phyloP scores from a whole-genome alignment of 1,139 yeast species.

The Magnusiomyces paraingens region DNA sequence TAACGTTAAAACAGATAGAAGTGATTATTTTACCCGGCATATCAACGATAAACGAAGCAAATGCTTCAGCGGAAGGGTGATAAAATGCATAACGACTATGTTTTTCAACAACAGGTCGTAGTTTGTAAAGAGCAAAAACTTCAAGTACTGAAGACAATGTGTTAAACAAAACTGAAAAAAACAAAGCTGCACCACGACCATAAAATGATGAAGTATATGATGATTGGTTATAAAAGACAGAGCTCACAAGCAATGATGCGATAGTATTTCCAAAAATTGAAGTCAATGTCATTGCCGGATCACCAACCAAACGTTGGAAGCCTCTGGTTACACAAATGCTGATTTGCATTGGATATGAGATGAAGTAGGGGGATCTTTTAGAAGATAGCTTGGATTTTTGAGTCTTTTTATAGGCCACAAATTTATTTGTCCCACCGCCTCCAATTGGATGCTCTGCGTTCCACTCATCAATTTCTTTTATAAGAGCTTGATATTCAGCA shows the following conservation, averaged over 20 bases:
- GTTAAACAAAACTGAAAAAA: constrained; percentile 71
- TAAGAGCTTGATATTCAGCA: constrained; percentile 40
- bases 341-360: constrained; percentile 59
- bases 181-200: constrained; percentile 63
- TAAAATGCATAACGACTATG: constrained; percentile 70
- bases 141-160: constrained; percentile 72
- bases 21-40: constrained; percentile 55
- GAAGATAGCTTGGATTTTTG: constrained; percentile 46
- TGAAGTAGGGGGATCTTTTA: constrained; percentile 55
- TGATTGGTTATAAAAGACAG: constrained; percentile 62
- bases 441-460: constrained; percentile 23
- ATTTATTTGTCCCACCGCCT: constrained; percentile 27
- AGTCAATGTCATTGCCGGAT: constrained; percentile 55
- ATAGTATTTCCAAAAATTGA: constrained; percentile 56
- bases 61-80: constrained; percentile 72
- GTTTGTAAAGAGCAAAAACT: constrained; percentile 60
- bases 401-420: constrained; percentile 50
- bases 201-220: constrained; percentile 50
- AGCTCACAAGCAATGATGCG: constrained; percentile 69
- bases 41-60: constrained; percentile 63
- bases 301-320: constrained; percentile 55
- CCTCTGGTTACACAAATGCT: constrained; percentile 57
- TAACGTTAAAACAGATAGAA: constrained; percentile 52
- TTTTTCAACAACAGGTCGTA: constrained; percentile 72
- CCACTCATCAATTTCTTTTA: constrained; percentile 39